Base-by-base conservation (phyloP, 2,329 filamentous ascomycete species). In the Pyrenochaeta sp. region DNA sequence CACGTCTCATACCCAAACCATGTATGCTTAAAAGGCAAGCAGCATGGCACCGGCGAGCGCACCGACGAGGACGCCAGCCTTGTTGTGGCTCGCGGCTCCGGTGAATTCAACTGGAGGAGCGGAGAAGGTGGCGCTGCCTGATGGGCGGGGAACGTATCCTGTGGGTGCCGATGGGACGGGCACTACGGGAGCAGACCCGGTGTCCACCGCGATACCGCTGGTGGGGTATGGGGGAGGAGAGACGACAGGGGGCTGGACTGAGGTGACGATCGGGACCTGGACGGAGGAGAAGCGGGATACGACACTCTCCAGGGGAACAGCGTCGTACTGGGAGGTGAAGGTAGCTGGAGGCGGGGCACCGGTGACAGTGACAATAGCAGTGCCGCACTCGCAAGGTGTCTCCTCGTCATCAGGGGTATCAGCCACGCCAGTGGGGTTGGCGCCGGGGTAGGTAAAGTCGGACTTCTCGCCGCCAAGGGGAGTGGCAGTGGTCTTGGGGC, bases 281-380 rank as follows among this genome's bases (percentile, higher is more conserved):
- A 13, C 45, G 27, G 30, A n/a, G n/a, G n/a, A n/a, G n/a, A n/a
- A n/a, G n/a, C n/a, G n/a, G n/a, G n/a, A n/a, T n/a, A n/a, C n/a
- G n/a, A n/a, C n/a, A n/a, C n/a, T n/a, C n/a, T n/a, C n/a, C n/a
- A n/a, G n/a, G n/a, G n/a, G n/a, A 3, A 54, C 37, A 20, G 50
- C 45, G 24, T 53, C 35, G 34, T 46, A 48, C 14, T 36, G 32
- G 13, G 49, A 55, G 9, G 54, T 48, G 44, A 57, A 42, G 17
- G 22, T 41, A n/a, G 35, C 41, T 10, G 60, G 45, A 6, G 63
- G 59, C 13, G 62, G 56, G n/a, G 51, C 39, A n/a, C 51, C 63
- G 6, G 62, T 68, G 11, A 68, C 55, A 6, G 58, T 66, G 6
- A 67, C 58, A 11, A 58, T 63, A n/a, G 50, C 55, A 27, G 55